phyloP scores from a whole-genome alignment of 331 rosid genomes.

The Malus hybrid region DNA sequence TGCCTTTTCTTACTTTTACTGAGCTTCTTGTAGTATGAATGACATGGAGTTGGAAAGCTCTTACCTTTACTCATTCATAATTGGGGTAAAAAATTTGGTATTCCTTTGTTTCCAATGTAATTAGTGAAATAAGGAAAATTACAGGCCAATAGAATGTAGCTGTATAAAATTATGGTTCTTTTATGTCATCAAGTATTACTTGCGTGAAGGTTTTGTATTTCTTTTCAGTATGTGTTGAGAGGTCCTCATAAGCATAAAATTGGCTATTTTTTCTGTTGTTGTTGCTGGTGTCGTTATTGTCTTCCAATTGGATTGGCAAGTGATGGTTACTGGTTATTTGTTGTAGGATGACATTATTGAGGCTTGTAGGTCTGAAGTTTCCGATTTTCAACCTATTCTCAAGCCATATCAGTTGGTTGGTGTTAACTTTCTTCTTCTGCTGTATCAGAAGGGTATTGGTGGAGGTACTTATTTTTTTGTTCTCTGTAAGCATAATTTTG shows the following conservation, averaged over 20 bases:
- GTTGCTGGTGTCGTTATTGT: not conserved
- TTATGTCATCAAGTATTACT: no score
- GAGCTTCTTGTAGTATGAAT: not conserved
- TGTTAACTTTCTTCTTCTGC: slow-evolving; percentile 81
- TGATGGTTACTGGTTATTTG: not conserved
- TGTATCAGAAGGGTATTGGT: slow-evolving; percentile 75
- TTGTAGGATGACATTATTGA: slow-evolving; percentile 72
- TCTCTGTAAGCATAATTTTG: not conserved
- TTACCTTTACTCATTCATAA: not conserved
- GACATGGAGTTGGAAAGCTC: not conserved
- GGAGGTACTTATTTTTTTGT: slow-evolving; percentile 56
- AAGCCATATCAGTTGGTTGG: slow-evolving; percentile 95
- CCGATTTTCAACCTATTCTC: slow-evolving; percentile 82
- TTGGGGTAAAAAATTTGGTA: not conserved
- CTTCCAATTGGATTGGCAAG: not conserved
- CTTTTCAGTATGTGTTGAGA: not conserved
- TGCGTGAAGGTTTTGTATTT: not conserved
- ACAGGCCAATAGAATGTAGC: not conserved
- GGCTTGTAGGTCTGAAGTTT: slow-evolving; percentile 71
- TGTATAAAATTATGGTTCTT: not conserved
- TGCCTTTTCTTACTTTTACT: not conserved
- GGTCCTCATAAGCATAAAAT: not conserved
- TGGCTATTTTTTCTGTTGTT: not conserved
- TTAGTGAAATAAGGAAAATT: not conserved
- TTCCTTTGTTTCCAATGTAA: not conserved